Evolutionary conservation across 2,329 filamentous ascomycete genomes (phyloP).

Genomic region (Penicillium sp.): DNA sequence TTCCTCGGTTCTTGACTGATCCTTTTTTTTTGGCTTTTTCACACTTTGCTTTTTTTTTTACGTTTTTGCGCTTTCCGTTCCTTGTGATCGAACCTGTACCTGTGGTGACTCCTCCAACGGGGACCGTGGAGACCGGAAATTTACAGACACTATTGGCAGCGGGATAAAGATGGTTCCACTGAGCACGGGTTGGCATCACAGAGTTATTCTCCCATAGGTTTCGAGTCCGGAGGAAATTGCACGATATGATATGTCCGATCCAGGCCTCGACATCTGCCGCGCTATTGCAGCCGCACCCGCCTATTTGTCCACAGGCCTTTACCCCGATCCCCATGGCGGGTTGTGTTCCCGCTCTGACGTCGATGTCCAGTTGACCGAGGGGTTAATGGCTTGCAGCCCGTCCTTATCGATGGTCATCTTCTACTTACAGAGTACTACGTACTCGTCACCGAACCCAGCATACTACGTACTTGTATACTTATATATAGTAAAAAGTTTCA

Average conservation of each 20-base stretch:
- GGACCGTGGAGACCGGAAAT: constrained; percentile 9
- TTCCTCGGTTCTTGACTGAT: constrained; percentile 3
- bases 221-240: background rate
- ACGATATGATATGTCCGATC: constrained; percentile 27
- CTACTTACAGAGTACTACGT: too few species aligned
- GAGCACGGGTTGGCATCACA: background rate
- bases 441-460: too few species aligned
- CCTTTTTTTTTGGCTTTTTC: background rate
- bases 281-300: constrained; percentile 29
- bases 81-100: constrained; percentile 4
- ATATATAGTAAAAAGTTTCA: background rate
- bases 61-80: background rate
- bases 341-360: constrained; percentile 31
- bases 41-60: background rate
- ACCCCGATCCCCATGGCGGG: background rate
- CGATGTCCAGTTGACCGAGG: constrained; percentile 21
- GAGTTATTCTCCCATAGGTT: background rate
- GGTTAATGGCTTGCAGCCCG: constrained; percentile 12
- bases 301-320: constrained; percentile 14
- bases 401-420: background rate
- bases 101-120: constrained; percentile 3
- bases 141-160: constrained; percentile 4
- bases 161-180: constrained; percentile 1
- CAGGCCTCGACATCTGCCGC: constrained; percentile 19
- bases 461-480: background rate